Base-by-base conservation (phyloP, 2,329 filamentous ascomycete genomes). In the Furcasterigmium sp. region DNA sequence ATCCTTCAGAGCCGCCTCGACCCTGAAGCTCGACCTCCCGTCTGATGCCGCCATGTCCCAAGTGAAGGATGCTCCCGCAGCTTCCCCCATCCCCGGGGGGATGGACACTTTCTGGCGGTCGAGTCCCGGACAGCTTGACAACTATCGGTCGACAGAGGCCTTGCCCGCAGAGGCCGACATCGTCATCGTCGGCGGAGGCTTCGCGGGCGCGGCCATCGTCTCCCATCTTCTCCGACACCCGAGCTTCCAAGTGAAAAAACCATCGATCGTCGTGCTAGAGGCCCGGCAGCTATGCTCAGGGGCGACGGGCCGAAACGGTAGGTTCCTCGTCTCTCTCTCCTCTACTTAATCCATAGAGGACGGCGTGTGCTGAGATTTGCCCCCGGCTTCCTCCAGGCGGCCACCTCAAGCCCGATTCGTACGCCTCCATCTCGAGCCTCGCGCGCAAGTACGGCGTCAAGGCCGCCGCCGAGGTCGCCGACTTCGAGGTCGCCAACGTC, bases 381-480 rank as follows among this genome's bases (percentile, higher is more conserved):
- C n/a, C n/a, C 72, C 15, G 76, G 76, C 10, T 9, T 14, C n/a
- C 60, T 63, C n/a, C 62, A 63, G 2, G 68, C 70, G 37, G 80
- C 79, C 3, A 59, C 67, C 15, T 80, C 36, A 75, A 80, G 54
- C 70, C 72, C 36, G 63, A 65, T 32, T 75, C 70, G 51, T 76
- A 84, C 44, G 59, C 65, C 20, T 70, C 69, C 15, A 70, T 79
- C 10, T 79, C 83, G 52, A 57, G 54, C 0, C 73, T 84, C 46
- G 75, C 76, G 0, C 54, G 56, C 5, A 58, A 67, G 15, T 57
- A 80, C 43, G 50, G 49, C 5, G 73, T 80, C 26, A 55, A 61
- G 23, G 50, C 56, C 23, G 62, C 57, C 9, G 55, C 54, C 14
- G 59, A 60, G 43, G n/a, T 53, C 17, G 53, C 54, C 3, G 29